Evolutionary conservation across 2,329 filamentous ascomycete species (phyloP).

Genomic region (Acrocalymma vagum): DNA sequence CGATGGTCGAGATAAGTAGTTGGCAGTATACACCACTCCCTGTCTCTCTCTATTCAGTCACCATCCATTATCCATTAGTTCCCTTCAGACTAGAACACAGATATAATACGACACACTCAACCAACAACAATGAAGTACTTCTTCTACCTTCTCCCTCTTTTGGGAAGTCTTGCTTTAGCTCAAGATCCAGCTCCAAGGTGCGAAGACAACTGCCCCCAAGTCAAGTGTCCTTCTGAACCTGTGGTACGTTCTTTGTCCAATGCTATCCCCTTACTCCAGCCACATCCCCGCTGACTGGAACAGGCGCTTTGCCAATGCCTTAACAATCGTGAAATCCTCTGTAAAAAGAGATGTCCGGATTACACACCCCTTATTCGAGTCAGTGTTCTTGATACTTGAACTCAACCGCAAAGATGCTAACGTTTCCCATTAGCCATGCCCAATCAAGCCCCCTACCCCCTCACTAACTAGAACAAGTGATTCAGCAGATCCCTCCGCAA

Average conservation of each 20-base stretch:
- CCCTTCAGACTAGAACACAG: too few species aligned
- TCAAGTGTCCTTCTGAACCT: conserved; percentile 34
- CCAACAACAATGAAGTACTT: conserved; percentile 28
- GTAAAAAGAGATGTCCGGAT: conserved; percentile 30
- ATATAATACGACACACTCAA: too few species aligned
- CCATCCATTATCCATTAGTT: too few species aligned
- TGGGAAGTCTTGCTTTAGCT: conserved; percentile 24
- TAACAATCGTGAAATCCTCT: conserved; percentile 33
- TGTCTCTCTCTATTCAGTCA: too few species aligned
- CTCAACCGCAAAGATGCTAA: conserved; percentile 3
- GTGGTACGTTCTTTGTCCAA: conserved; percentile 20
- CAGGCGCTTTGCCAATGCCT: conserved; percentile 38
- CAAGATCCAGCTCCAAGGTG: conserved; percentile 14
- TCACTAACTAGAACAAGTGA: conserved; percentile 5
- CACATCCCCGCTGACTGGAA: background rate
- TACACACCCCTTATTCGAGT: conserved; percentile 26
- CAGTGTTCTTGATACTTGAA: conserved; percentile 8
- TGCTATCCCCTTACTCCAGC: background rate
- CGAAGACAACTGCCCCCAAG: conserved; percentile 31
- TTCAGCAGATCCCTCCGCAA: background rate
- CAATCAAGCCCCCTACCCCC: conserved; percentile 8
- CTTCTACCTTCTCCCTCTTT: conserved; percentile 22
- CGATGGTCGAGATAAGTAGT: too few species aligned
- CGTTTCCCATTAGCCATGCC: conserved; percentile 18
- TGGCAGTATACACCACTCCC: too few species aligned